Conservation (phyloP, 2,329 filamentous ascomycete genomes). For the Phialophora expanda region DNA sequence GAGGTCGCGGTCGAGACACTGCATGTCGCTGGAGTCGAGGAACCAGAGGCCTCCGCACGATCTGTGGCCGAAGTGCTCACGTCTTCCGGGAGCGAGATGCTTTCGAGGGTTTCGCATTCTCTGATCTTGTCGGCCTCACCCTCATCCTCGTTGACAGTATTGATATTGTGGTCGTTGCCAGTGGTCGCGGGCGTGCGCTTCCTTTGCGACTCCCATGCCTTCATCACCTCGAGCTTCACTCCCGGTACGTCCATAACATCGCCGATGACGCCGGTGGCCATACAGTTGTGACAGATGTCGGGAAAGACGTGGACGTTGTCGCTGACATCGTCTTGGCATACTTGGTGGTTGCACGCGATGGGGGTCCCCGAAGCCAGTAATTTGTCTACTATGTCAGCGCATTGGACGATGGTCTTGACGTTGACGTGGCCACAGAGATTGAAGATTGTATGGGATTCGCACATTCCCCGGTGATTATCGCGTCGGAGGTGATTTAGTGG, state of each 20-base stretch:
- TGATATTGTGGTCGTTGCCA: background rate
- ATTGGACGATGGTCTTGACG: slow-evolving; percentile 33
- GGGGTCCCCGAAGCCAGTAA: slow-evolving; percentile 17
- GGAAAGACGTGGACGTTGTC: slow-evolving; percentile 32
- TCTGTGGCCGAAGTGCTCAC: slow-evolving; percentile 1
- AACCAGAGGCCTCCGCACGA: background rate
- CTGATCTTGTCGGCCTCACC: slow-evolving; percentile 4
- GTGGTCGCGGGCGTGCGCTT: background rate
- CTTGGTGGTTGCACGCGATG: slow-evolving; percentile 14
- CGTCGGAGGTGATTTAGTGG: background rate
- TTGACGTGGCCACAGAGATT: slow-evolving; percentile 36
- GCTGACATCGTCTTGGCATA: slow-evolving; percentile 20
- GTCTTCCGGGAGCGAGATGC: slow-evolving; percentile 1
- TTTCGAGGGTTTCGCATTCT: slow-evolving; percentile 9
- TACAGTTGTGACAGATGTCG: slow-evolving; percentile 29
- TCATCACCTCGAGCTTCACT: slow-evolving; percentile 28
- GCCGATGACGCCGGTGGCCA: slow-evolving; percentile 25
- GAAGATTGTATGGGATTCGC: slow-evolving; percentile 32
- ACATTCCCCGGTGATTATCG: slow-evolving; percentile 26
- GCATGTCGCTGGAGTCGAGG: slow-evolving; percentile 8
- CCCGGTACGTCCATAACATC: slow-evolving; percentile 28
- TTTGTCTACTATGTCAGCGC: slow-evolving; percentile 30
- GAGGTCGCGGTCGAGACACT: slow-evolving; percentile 15
- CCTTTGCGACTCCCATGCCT: slow-evolving; percentile 20
- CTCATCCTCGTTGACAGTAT: background rate